Base-by-base conservation (phyloP, 2,329 filamentous ascomycete genomes). In the Cladobotryum mycophilum region DNA sequence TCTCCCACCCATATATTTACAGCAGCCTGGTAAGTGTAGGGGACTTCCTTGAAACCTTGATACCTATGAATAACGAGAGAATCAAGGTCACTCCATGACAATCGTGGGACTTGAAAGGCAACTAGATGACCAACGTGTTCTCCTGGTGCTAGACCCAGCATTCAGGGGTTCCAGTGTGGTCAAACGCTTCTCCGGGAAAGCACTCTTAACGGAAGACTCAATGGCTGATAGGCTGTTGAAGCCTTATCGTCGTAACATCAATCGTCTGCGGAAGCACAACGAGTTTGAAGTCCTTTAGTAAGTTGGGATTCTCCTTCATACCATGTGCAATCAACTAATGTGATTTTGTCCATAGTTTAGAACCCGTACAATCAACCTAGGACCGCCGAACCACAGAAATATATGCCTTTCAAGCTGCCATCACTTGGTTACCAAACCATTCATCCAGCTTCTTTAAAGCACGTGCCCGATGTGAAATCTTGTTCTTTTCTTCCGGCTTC, bases 71-170 rank as follows among this genome's bases (percentile, higher is more conserved):
- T 58, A 56, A 44, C 56, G 4, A 1, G 18, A n/a, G 35, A 18
- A 8, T 3, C 35, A 22, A 78, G 89, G 90, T 3, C 92, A 97
- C 66, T 96, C 91, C 1, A 76, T 96, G 73, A 95, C 89, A 1
- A 89, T 97, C 47, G 76, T 97, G 49, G 92, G 92, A 0, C 76
- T 95, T 22, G 90, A 96, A 67, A 81, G 79, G 56, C 79, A 77
- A 25, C 73, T 69, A 34, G 76, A 85, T 53, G 86, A 87, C 22
- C 72, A 74, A 15, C 71, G 76, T 47, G 86, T 88, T 58, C 72
- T 97, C 15, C 73, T 97, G 0, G 87, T 96, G 12, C 95, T 96
- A 64, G 91, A 97, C 64, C 90, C 92, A 1, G 86, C 87, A 70
- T 89, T 88, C 65, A 82, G 79, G 49, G 86, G 90, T 42, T 80